Evolutionary conservation across 345 rosid species (phyloP), one percentile per base, ranked within the genome.

Genomic region (Abelmoschus esculentus): DNA sequence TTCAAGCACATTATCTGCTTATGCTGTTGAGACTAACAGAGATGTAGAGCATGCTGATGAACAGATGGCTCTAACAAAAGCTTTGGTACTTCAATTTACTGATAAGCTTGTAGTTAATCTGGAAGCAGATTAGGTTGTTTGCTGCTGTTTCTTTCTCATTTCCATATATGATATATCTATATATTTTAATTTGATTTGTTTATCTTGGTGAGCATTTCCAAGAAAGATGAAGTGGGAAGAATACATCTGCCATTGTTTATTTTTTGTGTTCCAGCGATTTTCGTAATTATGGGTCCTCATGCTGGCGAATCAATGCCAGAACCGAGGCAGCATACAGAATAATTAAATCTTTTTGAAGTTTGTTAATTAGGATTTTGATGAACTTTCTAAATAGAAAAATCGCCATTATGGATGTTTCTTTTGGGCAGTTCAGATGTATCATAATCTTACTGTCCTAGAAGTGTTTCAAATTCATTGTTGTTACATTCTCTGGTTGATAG

Each of bases 1-100:
- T 42, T 42, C 46, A 12, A 3, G 46, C 46, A 42, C 0, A 10
- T 3, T 10, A 42, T 10, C 13, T 42, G 11, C 46, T 12, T 42
- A 12, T 42, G 12, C 46, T 42, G n/a, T 47, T 47, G 53, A 47
- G 15, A 1, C 61, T 26, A 56, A 12, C 14, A 13, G 72, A 49
- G 75, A 81, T 11, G 57, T 74, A 17, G 84, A 77, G 31, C 74
- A 75, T 65, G 38, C 4, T 8, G 75, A 72, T 32, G 32, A 29
- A 29, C 32, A 29, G 32, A 70, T 66, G 28, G 85, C 81, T 69
- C 77, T 81, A 59, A 74, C 84, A 34, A 78, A 80, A 76, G 80
- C 87, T 68, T 74, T 79, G 91, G 88, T 87, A 82, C 29, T 70
- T 29, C 55, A 22, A 53, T 57, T 52, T 12, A 18, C 15, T 26